Evolutionary conservation across 2,329 filamentous ascomycete genomes (phyloP).

Genomic region (Magnaporthiopsis rhizophila): DNA sequence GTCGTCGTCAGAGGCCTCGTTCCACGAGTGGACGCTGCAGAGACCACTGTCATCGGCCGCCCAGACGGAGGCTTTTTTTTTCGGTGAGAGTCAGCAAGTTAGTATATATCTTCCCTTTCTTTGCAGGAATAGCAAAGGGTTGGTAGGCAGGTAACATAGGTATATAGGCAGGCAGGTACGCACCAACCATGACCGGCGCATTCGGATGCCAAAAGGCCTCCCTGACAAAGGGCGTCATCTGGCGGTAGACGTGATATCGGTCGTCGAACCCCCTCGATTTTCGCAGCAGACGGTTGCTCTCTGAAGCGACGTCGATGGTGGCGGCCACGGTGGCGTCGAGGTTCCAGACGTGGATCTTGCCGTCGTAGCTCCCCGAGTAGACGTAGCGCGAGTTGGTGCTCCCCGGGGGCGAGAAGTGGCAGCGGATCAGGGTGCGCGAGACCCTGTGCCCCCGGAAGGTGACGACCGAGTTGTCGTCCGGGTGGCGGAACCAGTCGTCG

Average conservation of each 20-base stretch:
- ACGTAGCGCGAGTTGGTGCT: conserved; percentile 89
- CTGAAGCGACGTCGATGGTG: conserved; percentile 64
- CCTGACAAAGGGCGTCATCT: conserved; percentile 59
- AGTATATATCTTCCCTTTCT: too few relatives aligned
- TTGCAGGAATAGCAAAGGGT: conserved; percentile 1
- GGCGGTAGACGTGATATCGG: conserved; percentile 1
- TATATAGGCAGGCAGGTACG: conserved; percentile 15
- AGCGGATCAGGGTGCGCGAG: conserved; percentile 82
- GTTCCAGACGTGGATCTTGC: conserved; percentile 87
- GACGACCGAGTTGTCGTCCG: conserved; percentile 82
- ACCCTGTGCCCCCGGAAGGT: conserved; percentile 90
- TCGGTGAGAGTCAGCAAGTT: background rate
- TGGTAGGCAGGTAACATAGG: too few relatives aligned
- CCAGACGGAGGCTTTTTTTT: conserved; percentile 63
- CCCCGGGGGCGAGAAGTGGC: conserved; percentile 83
- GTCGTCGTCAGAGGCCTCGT: conserved; percentile 59
- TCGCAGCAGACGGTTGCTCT: conserved; percentile 3
- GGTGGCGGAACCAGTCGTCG: conserved; percentile 61
- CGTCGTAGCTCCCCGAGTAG: conserved; percentile 84
- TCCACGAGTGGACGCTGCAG: conserved; percentile 71
- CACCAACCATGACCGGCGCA: conserved; percentile 66
- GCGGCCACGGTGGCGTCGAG: conserved; percentile 74
- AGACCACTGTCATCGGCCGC: conserved; percentile 67
- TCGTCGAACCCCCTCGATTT: background rate
- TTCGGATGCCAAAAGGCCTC: conserved; percentile 89